Conservation (phyloP, 2,329 filamentous ascomycete species). For the Lecanosticta acicola region DNA sequence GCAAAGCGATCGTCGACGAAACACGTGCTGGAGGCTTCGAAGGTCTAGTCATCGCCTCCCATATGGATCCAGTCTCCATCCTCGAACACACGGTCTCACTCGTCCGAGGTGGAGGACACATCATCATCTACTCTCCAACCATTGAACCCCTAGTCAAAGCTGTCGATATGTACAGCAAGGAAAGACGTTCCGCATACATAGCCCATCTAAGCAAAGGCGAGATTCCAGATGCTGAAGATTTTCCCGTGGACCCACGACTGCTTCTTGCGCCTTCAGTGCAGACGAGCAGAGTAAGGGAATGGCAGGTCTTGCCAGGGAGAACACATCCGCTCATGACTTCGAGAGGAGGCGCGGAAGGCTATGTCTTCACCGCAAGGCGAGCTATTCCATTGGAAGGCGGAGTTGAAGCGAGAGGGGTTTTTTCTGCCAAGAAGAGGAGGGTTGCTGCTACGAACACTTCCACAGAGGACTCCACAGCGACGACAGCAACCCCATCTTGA, state of each 20-base stretch:
- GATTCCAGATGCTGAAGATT: conserved; percentile 54
- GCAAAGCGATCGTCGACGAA: conserved; percentile 66
- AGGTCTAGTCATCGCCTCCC: conserved; percentile 73
- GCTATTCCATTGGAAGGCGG: conserved; percentile 73
- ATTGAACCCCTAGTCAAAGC: conserved; percentile 73
- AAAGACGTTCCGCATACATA: conserved; percentile 70
- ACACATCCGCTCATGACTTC: conserved; percentile 94
- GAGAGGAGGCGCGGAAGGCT: conserved; percentile 82
- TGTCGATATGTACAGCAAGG: conserved; percentile 78
- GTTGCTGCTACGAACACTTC: conserved; percentile 6
- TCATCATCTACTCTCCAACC: conserved; percentile 78
- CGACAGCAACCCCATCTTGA: no score
- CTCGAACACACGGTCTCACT: conserved; percentile 72
- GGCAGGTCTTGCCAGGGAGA: conserved; percentile 86
- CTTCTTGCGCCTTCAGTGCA: conserved; percentile 75
- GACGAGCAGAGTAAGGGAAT: conserved; percentile 69
- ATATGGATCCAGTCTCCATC: conserved; percentile 74
- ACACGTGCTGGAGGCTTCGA: conserved; percentile 72
- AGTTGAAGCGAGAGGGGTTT: conserved; percentile 76
- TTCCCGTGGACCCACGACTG: conserved; percentile 80
- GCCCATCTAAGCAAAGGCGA: conserved; percentile 32
- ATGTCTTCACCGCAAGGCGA: conserved; percentile 75
- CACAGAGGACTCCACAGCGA: no score
- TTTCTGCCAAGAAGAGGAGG: conserved; percentile 60
- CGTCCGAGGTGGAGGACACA: conserved; percentile 72